These are phyloP conservation scores for Ottelia alismoides DNA, from an alignment of 106 monocot genomes.

Conservation along the genomic window DNA sequence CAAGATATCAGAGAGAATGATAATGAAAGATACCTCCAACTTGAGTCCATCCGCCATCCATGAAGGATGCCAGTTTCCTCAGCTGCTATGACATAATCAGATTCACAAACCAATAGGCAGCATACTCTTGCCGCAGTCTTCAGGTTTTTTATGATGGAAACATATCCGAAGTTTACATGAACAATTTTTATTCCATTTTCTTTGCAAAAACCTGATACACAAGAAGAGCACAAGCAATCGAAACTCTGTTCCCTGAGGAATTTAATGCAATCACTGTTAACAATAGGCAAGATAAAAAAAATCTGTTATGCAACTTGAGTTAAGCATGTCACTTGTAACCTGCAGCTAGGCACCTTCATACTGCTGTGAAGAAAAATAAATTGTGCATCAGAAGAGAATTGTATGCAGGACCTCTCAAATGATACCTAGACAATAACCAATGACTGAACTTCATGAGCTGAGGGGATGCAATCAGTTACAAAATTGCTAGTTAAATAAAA, in stretches of 20 bases:
- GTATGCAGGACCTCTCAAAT: constrained; percentile 50
- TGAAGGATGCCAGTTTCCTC: constrained; percentile 54
- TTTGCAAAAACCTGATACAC: constrained; percentile 23
- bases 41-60: constrained; percentile 62
- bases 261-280: constrained; percentile 3
- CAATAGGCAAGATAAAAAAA: not conserved
- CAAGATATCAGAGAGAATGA: too few species aligned
- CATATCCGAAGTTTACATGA: constrained; percentile 65
- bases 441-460: not conserved
- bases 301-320: not conserved
- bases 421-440: constrained; percentile 22
- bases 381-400: constrained; percentile 44
- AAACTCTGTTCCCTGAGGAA: constrained; percentile 55
- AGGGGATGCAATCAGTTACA: too few species aligned
- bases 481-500: too few species aligned
- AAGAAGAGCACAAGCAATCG: constrained; percentile 51
- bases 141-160: constrained; percentile 43
- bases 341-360: constrained; percentile 79
- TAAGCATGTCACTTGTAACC: constrained; percentile 21
- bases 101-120: constrained; percentile 60
- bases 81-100: constrained; percentile 54
- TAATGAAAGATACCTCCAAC: constrained; percentile 72
- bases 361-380: constrained; percentile 47
- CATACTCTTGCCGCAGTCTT: constrained; percentile 23
- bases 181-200: constrained; percentile 57